phyloP scores from a whole-genome alignment of 1,284 basidiomycete species.

The Puccinia triticina region DNA sequence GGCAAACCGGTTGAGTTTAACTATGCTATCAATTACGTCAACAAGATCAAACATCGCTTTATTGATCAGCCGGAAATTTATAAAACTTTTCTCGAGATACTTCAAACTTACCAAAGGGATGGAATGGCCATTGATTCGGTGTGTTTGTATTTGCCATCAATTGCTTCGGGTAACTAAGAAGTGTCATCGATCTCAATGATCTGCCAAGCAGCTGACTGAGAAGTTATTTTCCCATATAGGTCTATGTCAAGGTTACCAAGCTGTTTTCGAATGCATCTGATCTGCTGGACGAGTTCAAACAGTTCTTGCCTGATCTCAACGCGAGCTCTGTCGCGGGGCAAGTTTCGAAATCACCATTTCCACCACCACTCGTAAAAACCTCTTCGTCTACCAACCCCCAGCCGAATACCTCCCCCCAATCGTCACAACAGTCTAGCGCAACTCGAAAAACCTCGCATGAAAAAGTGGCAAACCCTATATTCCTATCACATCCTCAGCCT shows the following conservation, averaged over 20 bases:
- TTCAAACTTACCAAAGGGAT: slow-evolving; percentile 51
- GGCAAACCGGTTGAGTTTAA: slow-evolving; percentile 51
- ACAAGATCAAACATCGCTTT: slow-evolving; percentile 51
- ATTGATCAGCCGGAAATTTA: slow-evolving; percentile 52
- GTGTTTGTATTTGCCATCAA: neutral
- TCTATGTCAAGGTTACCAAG: slow-evolving; percentile 49
- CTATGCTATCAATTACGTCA: slow-evolving; percentile 52
- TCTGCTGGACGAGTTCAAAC: slow-evolving; percentile 50
- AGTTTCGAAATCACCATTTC: slow-evolving; percentile 7
- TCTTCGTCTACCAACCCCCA: slow-evolving; percentile 23
- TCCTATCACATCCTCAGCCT: neutral
- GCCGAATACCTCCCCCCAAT: slow-evolving; percentile 12
- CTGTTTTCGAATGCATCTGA: slow-evolving; percentile 43
- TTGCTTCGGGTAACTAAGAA: neutral
- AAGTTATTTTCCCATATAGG: slow-evolving; percentile 1
- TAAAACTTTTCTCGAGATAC: slow-evolving; percentile 51
- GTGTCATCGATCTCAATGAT: neutral
- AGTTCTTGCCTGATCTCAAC: slow-evolving; percentile 49
- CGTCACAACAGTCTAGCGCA: slow-evolving; percentile 19
- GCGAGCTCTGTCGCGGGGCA: slow-evolving; percentile 8
- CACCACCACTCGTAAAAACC: slow-evolving; percentile 10
- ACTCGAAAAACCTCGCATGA: slow-evolving; percentile 17
- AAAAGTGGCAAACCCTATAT: slow-evolving; percentile 2
- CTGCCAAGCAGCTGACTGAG: slow-evolving; percentile 2
- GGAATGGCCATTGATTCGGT: slow-evolving; percentile 50